These are phyloP conservation scores for Dipodascus albidus DNA, from an alignment of 805 yeast genomes.

Conservation along the genomic window DNA sequence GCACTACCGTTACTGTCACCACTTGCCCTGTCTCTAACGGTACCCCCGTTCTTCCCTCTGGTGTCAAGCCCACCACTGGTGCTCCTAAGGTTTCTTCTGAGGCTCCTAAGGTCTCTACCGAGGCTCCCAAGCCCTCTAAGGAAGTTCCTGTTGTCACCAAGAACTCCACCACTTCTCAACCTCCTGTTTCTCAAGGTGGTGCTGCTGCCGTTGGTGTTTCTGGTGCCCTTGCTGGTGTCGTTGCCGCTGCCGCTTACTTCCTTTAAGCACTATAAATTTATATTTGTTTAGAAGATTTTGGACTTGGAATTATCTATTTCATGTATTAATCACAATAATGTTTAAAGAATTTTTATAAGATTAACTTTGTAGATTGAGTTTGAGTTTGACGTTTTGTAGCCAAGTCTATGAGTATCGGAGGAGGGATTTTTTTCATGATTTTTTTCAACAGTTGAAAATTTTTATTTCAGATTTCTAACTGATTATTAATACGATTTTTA, in stretches of 20 bases:
- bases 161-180: neutral
- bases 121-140: neutral
- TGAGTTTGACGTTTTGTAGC: too few species aligned
- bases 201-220: constrained; percentile 12
- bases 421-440: too few species aligned
- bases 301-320: neutral
- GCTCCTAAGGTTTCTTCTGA: neutral
- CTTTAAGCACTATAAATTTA: neutral
- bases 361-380: too few species aligned
- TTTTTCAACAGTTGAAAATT: neutral
- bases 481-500: too few species aligned
- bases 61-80: constrained; percentile 1
- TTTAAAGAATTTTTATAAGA: too few species aligned
- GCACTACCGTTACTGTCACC: constrained; percentile 12
- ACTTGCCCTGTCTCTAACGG: constrained; percentile 12
- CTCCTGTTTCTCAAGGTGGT: constrained; percentile 11
- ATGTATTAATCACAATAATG: neutral
- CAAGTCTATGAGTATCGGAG: too few species aligned
- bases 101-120: neutral
- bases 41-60: constrained; percentile 1
- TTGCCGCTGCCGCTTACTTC: constrained; percentile 33
- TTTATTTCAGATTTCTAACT: too few species aligned
- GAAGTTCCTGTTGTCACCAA: neutral
- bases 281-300: neutral
- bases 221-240: constrained; percentile 39